A percentile compares a stretch with the other conserved stretches of the same genome.
phyloP scores from a whole-genome alignment of 768 basidiomycete genomes.

The Auriscalpium orientale region DNA sequence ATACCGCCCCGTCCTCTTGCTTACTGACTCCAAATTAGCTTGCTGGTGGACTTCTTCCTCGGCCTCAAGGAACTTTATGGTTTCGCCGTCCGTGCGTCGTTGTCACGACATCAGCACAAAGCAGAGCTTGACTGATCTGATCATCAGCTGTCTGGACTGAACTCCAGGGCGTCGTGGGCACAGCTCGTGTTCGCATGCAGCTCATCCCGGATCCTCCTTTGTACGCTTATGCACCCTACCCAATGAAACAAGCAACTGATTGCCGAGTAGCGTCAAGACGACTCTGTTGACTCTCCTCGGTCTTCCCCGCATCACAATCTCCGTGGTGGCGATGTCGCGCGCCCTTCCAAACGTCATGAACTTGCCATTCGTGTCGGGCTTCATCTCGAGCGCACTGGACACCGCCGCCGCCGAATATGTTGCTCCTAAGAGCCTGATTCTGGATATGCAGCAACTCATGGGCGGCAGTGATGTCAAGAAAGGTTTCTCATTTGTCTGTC shows the following conservation, averaged over 20 bases:
- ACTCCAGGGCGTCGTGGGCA: constrained; percentile 55
- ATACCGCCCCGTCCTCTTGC: neutral
- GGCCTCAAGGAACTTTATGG: constrained; percentile 37
- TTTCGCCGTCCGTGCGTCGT: constrained; percentile 20
- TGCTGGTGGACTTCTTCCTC: constrained; percentile 65
- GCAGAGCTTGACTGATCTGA: constrained; percentile 31
- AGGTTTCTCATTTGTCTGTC: constrained; percentile 6
- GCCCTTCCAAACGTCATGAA: constrained; percentile 74
- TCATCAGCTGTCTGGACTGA: constrained; percentile 65
- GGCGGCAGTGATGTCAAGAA: constrained; percentile 50
- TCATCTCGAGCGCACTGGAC: constrained; percentile 62
- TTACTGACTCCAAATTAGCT: constrained; percentile 10
- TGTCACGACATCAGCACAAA: neutral
- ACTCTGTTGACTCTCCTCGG: constrained; percentile 61
- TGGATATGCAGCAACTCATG: constrained; percentile 61
- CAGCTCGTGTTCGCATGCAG: constrained; percentile 60
- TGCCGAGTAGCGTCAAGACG: constrained; percentile 27
- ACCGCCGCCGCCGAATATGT: constrained; percentile 54
- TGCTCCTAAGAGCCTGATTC: constrained; percentile 61
- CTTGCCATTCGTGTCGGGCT: constrained; percentile 59
- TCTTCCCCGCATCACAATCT: constrained; percentile 56
- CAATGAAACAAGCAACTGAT: constrained; percentile 18
- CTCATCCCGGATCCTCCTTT: constrained; percentile 69
- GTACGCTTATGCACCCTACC: constrained; percentile 10
- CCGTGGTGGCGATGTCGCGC: constrained; percentile 55